A percentile compares a stretch with the other conserved stretches of the same genome.
These are phyloP conservation scores for Mucor irregularis DNA, from an alignment of 371 early-diverging fungal species.

Conservation along the genomic window DNA sequence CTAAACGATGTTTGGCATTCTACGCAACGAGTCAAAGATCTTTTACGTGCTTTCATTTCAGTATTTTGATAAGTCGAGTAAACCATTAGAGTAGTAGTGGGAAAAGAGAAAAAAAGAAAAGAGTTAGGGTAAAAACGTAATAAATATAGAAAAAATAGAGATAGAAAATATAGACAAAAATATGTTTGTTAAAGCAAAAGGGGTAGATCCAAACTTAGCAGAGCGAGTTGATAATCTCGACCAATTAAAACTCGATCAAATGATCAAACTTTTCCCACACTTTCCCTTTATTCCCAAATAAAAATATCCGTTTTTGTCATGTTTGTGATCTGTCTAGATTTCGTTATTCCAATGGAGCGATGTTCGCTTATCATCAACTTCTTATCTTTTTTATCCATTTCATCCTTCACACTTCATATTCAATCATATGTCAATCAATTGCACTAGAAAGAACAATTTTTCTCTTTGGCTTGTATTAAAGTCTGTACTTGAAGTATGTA, in stretches of 20 bases:
- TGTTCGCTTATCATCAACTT: conserved; percentile 11
- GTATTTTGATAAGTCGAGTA: conserved; percentile 14
- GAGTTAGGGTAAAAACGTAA: conserved; percentile 4
- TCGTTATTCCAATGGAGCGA: background rate
- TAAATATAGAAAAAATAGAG: conserved; percentile 2
- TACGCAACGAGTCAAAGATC: conserved; percentile 37
- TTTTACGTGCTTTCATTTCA: conserved; percentile 29
- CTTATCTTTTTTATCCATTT: background rate
- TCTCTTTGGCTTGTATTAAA: too few species aligned
- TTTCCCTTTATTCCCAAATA: conserved; percentile 1
- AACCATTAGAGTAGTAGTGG: conserved; percentile 11
- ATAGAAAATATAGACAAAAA: background rate
- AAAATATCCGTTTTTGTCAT: background rate
- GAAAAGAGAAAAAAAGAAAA: conserved; percentile 16
- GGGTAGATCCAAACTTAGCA: conserved; percentile 4
- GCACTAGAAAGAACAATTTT: too few species aligned
- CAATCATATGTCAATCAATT: too few species aligned
- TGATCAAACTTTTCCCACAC: conserved; percentile 27
- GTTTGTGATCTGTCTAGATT: too few species aligned
- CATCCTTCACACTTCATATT: too few species aligned
- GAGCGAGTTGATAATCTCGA: conserved; percentile 24
- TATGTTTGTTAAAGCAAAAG: background rate
- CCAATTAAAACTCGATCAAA: conserved; percentile 30
- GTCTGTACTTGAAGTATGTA: too few species aligned
- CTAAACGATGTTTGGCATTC: conserved; percentile 39